Conservation (phyloP, 257 asterid species). For the Salvia hispanica region DNA sequence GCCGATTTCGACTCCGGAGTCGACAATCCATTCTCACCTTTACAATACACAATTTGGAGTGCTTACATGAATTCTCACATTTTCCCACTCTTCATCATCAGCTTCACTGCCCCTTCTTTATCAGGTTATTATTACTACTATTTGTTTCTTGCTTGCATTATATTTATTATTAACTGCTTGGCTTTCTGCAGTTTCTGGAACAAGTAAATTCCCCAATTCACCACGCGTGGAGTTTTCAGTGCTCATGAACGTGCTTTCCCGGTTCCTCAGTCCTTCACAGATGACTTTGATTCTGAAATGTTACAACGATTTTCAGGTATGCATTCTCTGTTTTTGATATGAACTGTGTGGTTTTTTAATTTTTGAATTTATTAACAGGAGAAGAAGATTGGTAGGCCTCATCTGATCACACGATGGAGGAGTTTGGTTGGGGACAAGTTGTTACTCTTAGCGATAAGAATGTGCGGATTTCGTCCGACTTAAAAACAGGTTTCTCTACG, state of each 20-base stretch:
- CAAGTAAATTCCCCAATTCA: constrained; percentile 23
- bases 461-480: constrained; percentile 30
- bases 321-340: neutral
- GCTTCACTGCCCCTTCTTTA: constrained; percentile 33
- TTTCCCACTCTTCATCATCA: constrained; percentile 41
- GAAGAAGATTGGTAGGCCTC: constrained; percentile 33
- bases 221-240: constrained; percentile 30
- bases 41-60: constrained; percentile 45
- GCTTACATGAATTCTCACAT: constrained; percentile 55
- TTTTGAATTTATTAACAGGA: constrained; percentile 27
- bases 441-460: constrained; percentile 38
- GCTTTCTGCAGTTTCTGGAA: constrained; percentile 14
- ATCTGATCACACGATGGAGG: constrained; percentile 36
- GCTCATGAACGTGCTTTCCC: constrained; percentile 42
- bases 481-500: neutral
- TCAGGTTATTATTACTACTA: constrained; percentile 11
- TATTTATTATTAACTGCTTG: neutral
- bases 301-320: constrained; percentile 40
- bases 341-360: neutral
- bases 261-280: constrained; percentile 39
- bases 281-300: constrained; percentile 32
- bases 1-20: constrained; percentile 50
- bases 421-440: constrained; percentile 42
- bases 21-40: constrained; percentile 45
- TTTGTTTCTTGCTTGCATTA: neutral